These are phyloP conservation scores for Artemisia argyi DNA, from an alignment of 129 eudicot genomes.

Conservation along the genomic window DNA sequence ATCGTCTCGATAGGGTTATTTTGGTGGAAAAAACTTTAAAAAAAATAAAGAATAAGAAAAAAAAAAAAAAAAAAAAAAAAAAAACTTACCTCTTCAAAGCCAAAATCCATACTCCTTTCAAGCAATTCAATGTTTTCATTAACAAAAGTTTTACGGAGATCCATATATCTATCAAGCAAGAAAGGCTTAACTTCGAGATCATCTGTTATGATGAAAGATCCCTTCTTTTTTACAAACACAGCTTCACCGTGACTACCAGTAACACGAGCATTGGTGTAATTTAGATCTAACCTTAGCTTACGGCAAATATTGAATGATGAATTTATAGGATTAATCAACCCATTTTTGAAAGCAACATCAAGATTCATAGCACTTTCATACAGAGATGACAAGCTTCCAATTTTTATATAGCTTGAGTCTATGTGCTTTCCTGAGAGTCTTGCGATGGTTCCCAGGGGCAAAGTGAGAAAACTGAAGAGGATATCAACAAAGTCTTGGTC, in stretches of 20 bases:
- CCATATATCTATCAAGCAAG: constrained; percentile 9
- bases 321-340: constrained; percentile 31
- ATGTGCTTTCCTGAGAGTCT: constrained; percentile 8
- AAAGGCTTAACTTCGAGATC: constrained; percentile 31
- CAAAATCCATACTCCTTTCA: constrained; percentile 3
- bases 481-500: constrained; percentile 35
- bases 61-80: no score
- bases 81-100: constrained; percentile 24
- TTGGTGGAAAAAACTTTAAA: no score
- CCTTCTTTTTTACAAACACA: constrained; percentile 10
- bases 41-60: background rate
- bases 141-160: constrained; percentile 27
- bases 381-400: constrained; percentile 39
- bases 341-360: constrained; percentile 20
- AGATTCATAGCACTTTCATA: constrained; percentile 33
- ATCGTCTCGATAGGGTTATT: no score
- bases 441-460: constrained; percentile 44
- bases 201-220: constrained; percentile 27
- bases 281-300: constrained; percentile 26
- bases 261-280: background rate
- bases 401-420: constrained; percentile 11
- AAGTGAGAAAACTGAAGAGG: constrained; percentile 39
- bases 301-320: constrained; percentile 20
- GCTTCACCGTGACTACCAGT: background rate
- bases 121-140: constrained; percentile 23